Conservation (phyloP, 345 rosid species). For the Ceriops tagal region DNA sequence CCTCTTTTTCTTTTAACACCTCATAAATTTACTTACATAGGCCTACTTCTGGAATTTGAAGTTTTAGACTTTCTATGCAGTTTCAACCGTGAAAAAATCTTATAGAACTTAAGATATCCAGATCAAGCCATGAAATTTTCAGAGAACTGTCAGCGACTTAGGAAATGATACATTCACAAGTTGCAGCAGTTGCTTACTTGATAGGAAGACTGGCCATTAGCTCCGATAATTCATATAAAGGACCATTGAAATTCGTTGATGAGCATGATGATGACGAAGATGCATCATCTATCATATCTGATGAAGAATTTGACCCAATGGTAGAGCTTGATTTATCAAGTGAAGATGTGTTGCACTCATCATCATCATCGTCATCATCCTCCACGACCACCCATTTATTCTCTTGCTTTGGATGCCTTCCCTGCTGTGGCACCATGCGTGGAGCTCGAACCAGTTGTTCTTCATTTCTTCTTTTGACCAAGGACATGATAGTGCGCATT, state of each 20-base stretch:
- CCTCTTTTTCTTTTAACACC: too few relatives aligned
- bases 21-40: too few relatives aligned
- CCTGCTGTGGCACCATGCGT: not conserved
- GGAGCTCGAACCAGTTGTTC: conserved; percentile 11
- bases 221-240: conserved; percentile 26
- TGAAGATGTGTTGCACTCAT: conserved; percentile 9
- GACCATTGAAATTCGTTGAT: conserved; percentile 17
- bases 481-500: not conserved
- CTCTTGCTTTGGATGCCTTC: conserved; percentile 1
- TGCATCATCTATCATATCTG: conserved; percentile 23
- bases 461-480: not conserved
- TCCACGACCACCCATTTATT: conserved; percentile 17
- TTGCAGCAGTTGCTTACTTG: conserved; percentile 18
- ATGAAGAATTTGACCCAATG: conserved; percentile 19
- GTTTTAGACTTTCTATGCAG: too few relatives aligned
- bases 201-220: conserved; percentile 32
- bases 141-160: too few relatives aligned
- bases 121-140: too few relatives aligned
- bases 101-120: too few relatives aligned
- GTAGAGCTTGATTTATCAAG: conserved; percentile 8
- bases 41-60: too few relatives aligned
- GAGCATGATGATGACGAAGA: conserved; percentile 20
- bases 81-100: too few relatives aligned
- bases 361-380: conserved; percentile 2
- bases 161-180: too few relatives aligned